A percentile compares a stretch with the other conserved stretches of the same genome.
phyloP scores from a whole-genome alignment of 1,139 yeast species.

The Diutina sp. region DNA sequence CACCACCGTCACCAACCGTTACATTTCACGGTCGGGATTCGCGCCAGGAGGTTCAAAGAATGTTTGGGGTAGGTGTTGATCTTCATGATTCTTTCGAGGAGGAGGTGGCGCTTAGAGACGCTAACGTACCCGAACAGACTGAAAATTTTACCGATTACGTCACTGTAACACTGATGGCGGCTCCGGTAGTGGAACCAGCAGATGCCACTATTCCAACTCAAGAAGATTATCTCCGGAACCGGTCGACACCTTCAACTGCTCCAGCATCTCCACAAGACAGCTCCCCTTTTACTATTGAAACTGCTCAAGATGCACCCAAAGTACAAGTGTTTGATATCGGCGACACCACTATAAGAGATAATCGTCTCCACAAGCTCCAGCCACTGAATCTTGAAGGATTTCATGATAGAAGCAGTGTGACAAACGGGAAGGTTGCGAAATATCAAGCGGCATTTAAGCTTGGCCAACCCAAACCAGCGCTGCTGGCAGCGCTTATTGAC shows the following conservation, averaged over 20 bases:
- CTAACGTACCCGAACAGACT: not conserved
- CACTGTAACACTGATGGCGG: not conserved
- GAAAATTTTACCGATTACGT: not conserved
- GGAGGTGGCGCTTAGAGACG: not conserved
- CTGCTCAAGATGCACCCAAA: not conserved
- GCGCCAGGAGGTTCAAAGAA: constrained; percentile 15
- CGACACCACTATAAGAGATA: not conserved
- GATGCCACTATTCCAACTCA: not conserved
- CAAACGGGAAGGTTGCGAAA: not conserved
- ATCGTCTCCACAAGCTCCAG: not conserved
- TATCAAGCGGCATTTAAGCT: not conserved
- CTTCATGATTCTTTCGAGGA: not conserved
- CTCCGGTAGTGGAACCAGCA: not conserved
- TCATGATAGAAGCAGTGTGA: not conserved
- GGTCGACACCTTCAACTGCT: not conserved
- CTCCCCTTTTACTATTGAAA: not conserved
- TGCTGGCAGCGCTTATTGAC: constrained; percentile 2
- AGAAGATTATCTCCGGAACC: not conserved
- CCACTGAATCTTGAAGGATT: not conserved
- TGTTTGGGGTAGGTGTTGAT: constrained; percentile 41
- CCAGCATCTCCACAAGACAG: not conserved
- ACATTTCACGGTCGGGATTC: constrained; percentile 44
- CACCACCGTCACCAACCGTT: constrained; percentile 57
- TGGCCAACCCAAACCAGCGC: constrained; percentile 1
- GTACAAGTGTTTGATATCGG: not conserved